Evolutionary conservation across 495 filamentous ascomycete species (phyloP), one percentile per base, ranked within the genome.

Genomic region (Filosporella fistucella): DNA sequence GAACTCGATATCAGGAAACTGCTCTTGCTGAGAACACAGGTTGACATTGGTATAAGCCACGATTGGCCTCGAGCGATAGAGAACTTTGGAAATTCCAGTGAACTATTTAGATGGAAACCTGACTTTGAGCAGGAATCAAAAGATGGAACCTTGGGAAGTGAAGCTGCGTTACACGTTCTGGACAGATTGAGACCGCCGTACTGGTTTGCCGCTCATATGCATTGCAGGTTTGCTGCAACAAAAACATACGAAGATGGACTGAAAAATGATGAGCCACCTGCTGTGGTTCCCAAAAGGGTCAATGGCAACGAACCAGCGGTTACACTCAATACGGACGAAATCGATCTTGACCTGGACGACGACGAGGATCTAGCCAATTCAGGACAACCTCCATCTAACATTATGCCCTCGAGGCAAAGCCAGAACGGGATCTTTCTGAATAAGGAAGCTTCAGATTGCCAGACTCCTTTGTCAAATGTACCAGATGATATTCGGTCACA

Each of bases 161-260:
- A 71, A 4, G 90, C 93, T 0, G 91, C 89, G 0, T 74, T 72
- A 52, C 78, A 85, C 35, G 81, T 95, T 5, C 74, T 97, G 58
- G 81, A 93, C 58, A 75, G 88, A 23, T 67, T 97, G 29, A 74
- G 87, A 25, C 93, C 93, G 3, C 68, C 75, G 0, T 86, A 89
- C 59, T 98, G 93, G 93, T 95, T 97, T 63, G 87, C 90, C 8
- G 93, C 90, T 1, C 93, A 98, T 63, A 51, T 96, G 61, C 93
- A 98, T 64, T 81, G 84, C 61, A 90, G 89, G 58, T 97, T 84
- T 56, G 61, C 82, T 2, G 91, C 91, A 8, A 59, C 82, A 2
- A 79, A 93, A 48, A 64, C 74, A 0, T 86, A 93, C 62, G 26
- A 30, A 5, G 32, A 35, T 17, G 32, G 13, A 5, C 32, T n/a